phyloP scores from a whole-genome alignment of 1,284 basidiomycete species.

The Coniophora puteana region DNA sequence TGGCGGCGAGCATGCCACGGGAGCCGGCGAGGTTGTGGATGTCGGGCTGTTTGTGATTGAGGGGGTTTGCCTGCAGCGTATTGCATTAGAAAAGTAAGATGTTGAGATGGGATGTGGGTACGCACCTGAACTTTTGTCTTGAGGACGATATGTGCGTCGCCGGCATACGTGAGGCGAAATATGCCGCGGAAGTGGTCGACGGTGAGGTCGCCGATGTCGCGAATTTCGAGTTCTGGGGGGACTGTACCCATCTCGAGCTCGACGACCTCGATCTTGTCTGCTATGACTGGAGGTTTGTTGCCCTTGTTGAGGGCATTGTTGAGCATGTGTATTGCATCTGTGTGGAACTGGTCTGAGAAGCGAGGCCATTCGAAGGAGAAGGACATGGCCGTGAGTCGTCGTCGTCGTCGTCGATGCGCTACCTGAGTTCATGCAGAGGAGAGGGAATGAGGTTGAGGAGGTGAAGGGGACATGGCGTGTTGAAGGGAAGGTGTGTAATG shows the following conservation, averaged over 20 bases:
- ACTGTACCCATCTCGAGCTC: constrained; percentile 97
- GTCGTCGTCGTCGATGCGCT: too few relatives aligned
- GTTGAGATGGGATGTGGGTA: constrained; percentile 1
- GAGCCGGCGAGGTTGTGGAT: constrained; percentile 75
- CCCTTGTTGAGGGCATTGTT: constrained; percentile 96
- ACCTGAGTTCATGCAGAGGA: constrained; percentile 16
- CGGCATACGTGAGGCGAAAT: constrained; percentile 92
- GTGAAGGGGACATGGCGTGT: constrained; percentile 12
- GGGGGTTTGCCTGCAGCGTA: constrained; percentile 78
- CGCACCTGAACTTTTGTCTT: constrained; percentile 93
- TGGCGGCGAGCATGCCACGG: constrained; percentile 86
- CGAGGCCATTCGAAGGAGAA: constrained; percentile 98
- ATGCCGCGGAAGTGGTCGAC: constrained; percentile 97
- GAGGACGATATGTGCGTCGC: constrained; percentile 94
- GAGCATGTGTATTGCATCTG: constrained; percentile 91
- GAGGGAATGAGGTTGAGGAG: constrained; percentile 13
- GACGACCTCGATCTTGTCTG: constrained; percentile 95
- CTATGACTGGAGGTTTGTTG: constrained; percentile 96
- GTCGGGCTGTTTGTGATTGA: constrained; percentile 86
- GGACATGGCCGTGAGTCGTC: constrained; percentile 64
- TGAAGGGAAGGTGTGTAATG: too few relatives aligned
- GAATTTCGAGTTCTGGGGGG: constrained; percentile 96
- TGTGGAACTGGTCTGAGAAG: constrained; percentile 94
- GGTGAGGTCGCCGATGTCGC: constrained; percentile 97
- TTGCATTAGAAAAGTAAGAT: constrained; percentile 5